phyloP scores from a whole-genome alignment of 805 yeast species.

The Kurtzmaniella cleridarum region DNA sequence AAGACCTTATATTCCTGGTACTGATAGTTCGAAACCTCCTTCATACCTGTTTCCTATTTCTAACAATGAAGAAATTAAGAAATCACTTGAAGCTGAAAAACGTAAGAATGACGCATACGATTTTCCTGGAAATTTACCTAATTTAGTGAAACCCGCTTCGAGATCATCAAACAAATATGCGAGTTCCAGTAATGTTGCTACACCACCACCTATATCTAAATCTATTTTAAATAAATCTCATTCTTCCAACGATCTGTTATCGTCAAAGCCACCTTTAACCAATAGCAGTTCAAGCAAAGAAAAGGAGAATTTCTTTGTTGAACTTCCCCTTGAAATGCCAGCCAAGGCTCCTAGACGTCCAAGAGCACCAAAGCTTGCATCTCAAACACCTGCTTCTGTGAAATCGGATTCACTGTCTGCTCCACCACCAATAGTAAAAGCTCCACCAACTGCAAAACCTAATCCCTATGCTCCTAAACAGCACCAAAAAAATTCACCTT shows the following conservation, averaged over 20 bases:
- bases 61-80: conserved; percentile 7
- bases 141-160: conserved; percentile 34
- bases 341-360: conserved; percentile 20
- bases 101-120: conserved; percentile 74
- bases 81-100: conserved; percentile 41
- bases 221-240: not conserved
- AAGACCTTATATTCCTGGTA: not conserved
- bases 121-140: conserved; percentile 54
- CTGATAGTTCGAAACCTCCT: not conserved
- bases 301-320: conserved; percentile 47
- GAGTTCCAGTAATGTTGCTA: conserved; percentile 4
- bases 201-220: conserved; percentile 4
- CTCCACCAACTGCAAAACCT: not conserved
- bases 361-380: conserved; percentile 24
- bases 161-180: conserved; percentile 24
- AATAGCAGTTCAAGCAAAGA: conserved; percentile 4
- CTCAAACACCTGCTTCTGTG: conserved; percentile 5
- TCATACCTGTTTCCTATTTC: conserved; percentile 3
- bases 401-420: conserved; percentile 2
- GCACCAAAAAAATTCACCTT: not conserved
- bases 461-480: conserved; percentile 11
- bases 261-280: conserved; percentile 10
- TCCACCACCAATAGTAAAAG: conserved; percentile 6
- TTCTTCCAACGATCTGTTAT: conserved; percentile 12
- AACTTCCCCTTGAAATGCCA: conserved; percentile 42